Evolutionary conservation across 2,329 filamentous ascomycete genomes (phyloP).

Genomic region (Pseudomassariella vexata): DNA sequence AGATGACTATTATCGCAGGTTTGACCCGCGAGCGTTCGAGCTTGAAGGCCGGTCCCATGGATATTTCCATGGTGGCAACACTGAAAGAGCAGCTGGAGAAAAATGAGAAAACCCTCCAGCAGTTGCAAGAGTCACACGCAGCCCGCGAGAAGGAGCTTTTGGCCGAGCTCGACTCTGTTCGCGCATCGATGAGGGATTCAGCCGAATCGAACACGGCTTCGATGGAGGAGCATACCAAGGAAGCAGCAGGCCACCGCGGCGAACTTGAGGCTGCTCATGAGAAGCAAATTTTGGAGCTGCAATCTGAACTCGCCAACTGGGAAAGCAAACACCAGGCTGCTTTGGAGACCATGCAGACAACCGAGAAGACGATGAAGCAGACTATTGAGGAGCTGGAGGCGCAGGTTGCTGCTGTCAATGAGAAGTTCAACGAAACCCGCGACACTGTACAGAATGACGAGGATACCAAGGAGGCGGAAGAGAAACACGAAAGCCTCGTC

Average conservation of each 20-base stretch:
- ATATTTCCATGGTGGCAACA: slow-evolving; percentile 83
- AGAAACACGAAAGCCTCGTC: slow-evolving; percentile 55
- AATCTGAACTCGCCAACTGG: slow-evolving; percentile 69
- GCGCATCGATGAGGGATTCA: slow-evolving; percentile 41
- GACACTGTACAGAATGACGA: slow-evolving; percentile 32
- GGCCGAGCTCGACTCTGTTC: slow-evolving; percentile 64
- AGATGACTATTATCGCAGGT: slow-evolving; percentile 92
- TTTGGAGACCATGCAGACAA: slow-evolving; percentile 63
- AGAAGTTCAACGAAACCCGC: slow-evolving; percentile 39
- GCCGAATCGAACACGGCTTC: slow-evolving; percentile 12
- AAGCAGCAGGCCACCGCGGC: slow-evolving; percentile 22
- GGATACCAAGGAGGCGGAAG: slow-evolving; percentile 41
- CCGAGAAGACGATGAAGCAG: slow-evolving; percentile 65
- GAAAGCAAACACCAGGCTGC: slow-evolving; percentile 68
- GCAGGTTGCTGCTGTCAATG: slow-evolving; percentile 47
- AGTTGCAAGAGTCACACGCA: slow-evolving; percentile 68
- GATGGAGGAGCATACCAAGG: slow-evolving; percentile 13
- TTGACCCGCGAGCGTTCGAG: slow-evolving; percentile 89
- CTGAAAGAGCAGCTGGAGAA: slow-evolving; percentile 84
- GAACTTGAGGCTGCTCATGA: slow-evolving; percentile 37
- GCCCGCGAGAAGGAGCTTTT: slow-evolving; percentile 69
- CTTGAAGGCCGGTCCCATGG: slow-evolving; percentile 75
- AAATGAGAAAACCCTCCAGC: slow-evolving; percentile 73
- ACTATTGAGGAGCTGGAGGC: slow-evolving; percentile 70
- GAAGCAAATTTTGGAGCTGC: slow-evolving; percentile 57